Conservation (phyloP, 176 grass and related monocot species). For the Lolium perenne region DNA sequence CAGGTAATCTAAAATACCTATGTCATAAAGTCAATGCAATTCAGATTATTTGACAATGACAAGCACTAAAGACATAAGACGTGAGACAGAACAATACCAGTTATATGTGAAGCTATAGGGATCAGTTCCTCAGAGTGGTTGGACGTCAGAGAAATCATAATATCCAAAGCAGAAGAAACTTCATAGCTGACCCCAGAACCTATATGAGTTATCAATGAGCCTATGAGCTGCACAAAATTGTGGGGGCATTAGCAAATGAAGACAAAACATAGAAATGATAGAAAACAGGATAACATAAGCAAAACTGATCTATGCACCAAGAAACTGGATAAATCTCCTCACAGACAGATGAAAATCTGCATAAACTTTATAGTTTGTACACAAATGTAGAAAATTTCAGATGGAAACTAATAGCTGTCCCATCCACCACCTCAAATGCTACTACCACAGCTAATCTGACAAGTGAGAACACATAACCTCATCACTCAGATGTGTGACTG, state of each 20-base stretch:
- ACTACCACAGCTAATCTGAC: neutral
- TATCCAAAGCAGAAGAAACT: conserved; percentile 85
- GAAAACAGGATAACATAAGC: conserved; percentile 22
- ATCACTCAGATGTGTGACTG: conserved; percentile 16
- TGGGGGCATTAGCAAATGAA: conserved; percentile 35
- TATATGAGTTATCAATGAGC: conserved; percentile 87
- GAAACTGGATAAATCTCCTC: conserved; percentile 18
- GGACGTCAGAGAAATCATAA: conserved; percentile 73
- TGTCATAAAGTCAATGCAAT: conserved; percentile 13
- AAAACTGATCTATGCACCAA: conserved; percentile 32
- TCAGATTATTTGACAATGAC: conserved; percentile 42
- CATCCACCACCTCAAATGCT: neutral
- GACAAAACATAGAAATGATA: conserved; percentile 31
- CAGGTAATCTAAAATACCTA: conserved; percentile 95
- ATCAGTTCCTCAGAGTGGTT: conserved; percentile 71
- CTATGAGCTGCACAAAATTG: conserved; percentile 63
- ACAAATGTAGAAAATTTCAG: neutral
- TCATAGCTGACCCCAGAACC: conserved; percentile 82
- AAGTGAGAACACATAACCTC: neutral
- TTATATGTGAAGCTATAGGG: conserved; percentile 87
- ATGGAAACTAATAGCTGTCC: conserved; percentile 1
- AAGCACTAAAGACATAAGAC: conserved; percentile 26
- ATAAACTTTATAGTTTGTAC: conserved; percentile 33
- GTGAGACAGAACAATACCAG: conserved; percentile 55
- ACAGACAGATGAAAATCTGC: neutral